Base-by-base conservation (phyloP, 805 yeast species). In the Blastobotrys attinorum region DNA sequence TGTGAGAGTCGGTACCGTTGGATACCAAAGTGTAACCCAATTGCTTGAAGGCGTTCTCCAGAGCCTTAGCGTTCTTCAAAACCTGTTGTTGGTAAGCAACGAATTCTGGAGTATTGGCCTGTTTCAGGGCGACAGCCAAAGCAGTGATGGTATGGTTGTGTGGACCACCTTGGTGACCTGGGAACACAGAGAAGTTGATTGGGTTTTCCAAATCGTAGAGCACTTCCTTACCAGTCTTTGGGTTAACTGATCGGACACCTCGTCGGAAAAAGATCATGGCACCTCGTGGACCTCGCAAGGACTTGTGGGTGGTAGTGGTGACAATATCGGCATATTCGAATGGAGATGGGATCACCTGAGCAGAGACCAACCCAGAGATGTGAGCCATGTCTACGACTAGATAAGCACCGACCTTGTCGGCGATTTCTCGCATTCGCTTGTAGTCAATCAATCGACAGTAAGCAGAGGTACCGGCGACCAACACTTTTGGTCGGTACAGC, bases 151-250 rank as follows among this genome's bases (percentile, higher is more conserved):
- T 92, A 72, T 92, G 98, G 76, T 92, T 92, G 72, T 92, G 97
- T 59, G 98, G 98, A 65, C 98, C 98, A 75, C 98, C 98, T 75
- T 92, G 98, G 70, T 92, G 98, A 55, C 96, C 98, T 60, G 98
- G 98, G 90, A 92, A 92, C 44, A 92, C 98, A 7, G 97, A 88
- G 68, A 92, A 92, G 76, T 92, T 92, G 70, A 92, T 89, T 65
- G 86, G 86, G 67, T 79, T 82, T 70, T 92, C 97, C 66, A 92
- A 79, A 58, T 92, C 97, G 68, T 89, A 92, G 47, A 73, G 70
- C 47, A 87, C 72, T 69, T 88, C 96, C 71, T 87, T 85, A 60
- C 97, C 97, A 58, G 87, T 84, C 74, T 89, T 88, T 62, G 84
- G 72, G 66, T 79, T 83, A 54, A 80, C 78, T 47, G 83, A 79